Evolutionary conservation across 2,329 filamentous ascomycete species (phyloP), one percentile per base, ranked within the genome.

Genomic region (Ramichloridium luteum): DNA sequence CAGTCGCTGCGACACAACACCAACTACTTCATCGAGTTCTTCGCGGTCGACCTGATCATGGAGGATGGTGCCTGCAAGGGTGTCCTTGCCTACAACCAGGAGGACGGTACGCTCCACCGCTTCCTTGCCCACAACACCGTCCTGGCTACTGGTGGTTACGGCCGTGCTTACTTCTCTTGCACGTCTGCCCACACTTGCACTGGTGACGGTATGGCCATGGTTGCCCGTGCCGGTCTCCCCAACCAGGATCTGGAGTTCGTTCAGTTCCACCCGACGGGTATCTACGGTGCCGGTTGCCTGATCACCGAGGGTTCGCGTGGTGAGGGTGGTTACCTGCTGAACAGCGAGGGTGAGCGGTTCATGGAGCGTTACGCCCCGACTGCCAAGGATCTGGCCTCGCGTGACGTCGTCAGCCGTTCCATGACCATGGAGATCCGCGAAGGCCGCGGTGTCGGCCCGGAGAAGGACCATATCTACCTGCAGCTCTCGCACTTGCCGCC

Each of bases 21-120:
- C 56, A 94, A 94, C 70, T 98, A 94, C 73, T 96, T 98, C 66
- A 94, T 98, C 60, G 90, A 96, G 65, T 96, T 86, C 72, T 98
- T 96, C 60, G 90, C 86, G 50, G 73, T 93, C 47, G 90, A 96
- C 58, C 67, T 96, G 61, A 80, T 98, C 53, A 96, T 96, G 90
- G 80, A 94, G 65, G 82, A 92, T 52, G 88, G 88, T 39, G 81
- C 88, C 61, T 96, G 88, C 70, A 86, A 86, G 49, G 90, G 90
- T 74, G 82, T 96, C 47, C 71, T 96, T 46, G 88, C 88, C 38
- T 94, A 94, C 67, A 96, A 94, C 73, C 86, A 94, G 66, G 88
- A 98, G 65, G 90, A 98, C 55, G 90, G 90, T 45, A 96, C 88
- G 17, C 77, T 96, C 40, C 90, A 98, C 70, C 77, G 90, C 54